Conservation (phyloP, 1,139 yeast genomes). For the Blastobotrys petasosporus region DNA sequence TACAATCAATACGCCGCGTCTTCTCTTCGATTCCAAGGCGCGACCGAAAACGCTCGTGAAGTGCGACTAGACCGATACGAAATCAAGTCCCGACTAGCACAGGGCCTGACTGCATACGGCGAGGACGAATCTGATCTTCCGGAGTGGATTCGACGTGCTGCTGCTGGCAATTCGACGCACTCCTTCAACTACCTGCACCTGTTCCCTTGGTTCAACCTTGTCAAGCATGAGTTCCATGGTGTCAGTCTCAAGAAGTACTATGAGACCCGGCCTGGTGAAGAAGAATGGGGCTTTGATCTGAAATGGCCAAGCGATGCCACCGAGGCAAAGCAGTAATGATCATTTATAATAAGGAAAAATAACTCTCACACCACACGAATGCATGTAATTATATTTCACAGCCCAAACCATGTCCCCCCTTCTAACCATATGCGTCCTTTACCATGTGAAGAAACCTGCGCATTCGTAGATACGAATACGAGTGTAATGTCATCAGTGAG, state of each 20-base stretch:
- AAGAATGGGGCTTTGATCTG: constrained; percentile 37
- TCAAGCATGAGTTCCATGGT: constrained; percentile 79
- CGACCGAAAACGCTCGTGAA: constrained; percentile 67
- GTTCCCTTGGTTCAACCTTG: constrained; percentile 81
- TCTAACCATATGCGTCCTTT: not conserved
- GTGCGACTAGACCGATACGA: constrained; percentile 69
- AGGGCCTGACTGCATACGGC: constrained; percentile 66
- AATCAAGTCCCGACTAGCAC: constrained; percentile 58
- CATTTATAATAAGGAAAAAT: not conserved
- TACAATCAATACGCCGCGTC: constrained; percentile 58
- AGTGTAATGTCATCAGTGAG: not conserved
- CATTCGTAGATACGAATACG: constrained; percentile 2
- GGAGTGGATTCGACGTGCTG: constrained; percentile 67
- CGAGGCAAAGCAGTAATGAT: constrained; percentile 11
- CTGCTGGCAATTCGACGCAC: constrained; percentile 75
- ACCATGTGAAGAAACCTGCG: constrained; percentile 3
- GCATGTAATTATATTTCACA: not conserved
- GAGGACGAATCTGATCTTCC: constrained; percentile 46
- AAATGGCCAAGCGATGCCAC: constrained; percentile 19
- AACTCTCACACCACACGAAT: no score
- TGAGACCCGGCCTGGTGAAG: constrained; percentile 50
- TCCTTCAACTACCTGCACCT: constrained; percentile 57
- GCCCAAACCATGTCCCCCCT: not conserved
- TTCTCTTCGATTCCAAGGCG: constrained; percentile 71
- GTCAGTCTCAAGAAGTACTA: constrained; percentile 65